Conservation (phyloP, 2,329 filamentous ascomycete genomes). For the Didymella arachidicola region DNA sequence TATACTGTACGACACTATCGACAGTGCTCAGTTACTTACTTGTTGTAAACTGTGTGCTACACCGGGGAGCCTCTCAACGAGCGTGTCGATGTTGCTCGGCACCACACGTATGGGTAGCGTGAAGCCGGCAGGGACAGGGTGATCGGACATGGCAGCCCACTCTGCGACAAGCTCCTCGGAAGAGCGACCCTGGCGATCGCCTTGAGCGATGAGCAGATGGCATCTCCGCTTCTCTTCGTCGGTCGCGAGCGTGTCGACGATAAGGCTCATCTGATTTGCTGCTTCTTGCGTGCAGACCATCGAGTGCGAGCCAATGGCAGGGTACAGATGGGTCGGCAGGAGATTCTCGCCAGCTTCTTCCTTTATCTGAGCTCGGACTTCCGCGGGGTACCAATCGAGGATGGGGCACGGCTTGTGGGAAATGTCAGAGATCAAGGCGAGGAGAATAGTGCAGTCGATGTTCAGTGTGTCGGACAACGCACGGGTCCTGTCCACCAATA, state of each 20-base stretch:
- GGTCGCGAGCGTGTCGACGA: constrained; percentile 51
- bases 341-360: constrained; percentile 69
- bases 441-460: constrained; percentile 73
- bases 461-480: constrained; percentile 59
- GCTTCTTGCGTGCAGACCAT: constrained; percentile 74
- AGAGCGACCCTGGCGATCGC: constrained; percentile 27
- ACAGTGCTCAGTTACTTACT: too few relatives aligned
- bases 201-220: constrained; percentile 63
- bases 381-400: constrained; percentile 63
- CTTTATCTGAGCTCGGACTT: constrained; percentile 70
- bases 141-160: constrained; percentile 59
- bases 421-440: constrained; percentile 77
- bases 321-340: constrained; percentile 68
- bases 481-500: constrained; percentile 52
- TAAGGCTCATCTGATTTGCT: constrained; percentile 65
- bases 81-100: constrained; percentile 53
- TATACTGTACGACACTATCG: too few relatives aligned
- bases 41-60: constrained; percentile 55
- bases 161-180: constrained; percentile 26
- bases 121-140: constrained; percentile 62
- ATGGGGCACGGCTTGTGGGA: constrained; percentile 64
- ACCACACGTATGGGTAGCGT: constrained; percentile 68
- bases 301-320: constrained; percentile 62
- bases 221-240: constrained; percentile 62
- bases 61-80: constrained; percentile 52